Conservation (phyloP, 2,329 filamentous ascomycete species). For the Hirsutella minnesotensis region DNA sequence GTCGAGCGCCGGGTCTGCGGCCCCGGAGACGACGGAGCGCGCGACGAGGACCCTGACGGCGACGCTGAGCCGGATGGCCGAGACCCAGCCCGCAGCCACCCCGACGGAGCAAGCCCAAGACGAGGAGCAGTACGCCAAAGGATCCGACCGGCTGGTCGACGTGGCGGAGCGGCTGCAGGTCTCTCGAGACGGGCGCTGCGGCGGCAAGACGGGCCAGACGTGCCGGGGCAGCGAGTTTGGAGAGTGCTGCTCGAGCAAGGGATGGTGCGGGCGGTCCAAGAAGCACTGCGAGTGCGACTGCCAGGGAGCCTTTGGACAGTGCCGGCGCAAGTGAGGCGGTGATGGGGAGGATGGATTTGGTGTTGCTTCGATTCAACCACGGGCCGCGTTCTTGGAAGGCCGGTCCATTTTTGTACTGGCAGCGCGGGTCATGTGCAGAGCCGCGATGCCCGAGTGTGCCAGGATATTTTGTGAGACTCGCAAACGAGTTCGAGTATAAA, state of each 20-base stretch:
- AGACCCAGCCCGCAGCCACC: too few species aligned
- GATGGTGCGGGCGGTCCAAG: constrained; percentile 25
- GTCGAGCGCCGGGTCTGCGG: neutral
- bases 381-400: too few species aligned
- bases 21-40: neutral
- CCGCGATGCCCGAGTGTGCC: too few species aligned
- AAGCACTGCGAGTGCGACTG: constrained; percentile 25
- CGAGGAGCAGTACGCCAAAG: neutral
- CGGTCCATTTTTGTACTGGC: too few species aligned
- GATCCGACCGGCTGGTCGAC: neutral
- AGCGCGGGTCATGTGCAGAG: too few species aligned
- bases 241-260: constrained; percentile 28
- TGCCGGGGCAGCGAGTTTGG: constrained; percentile 29
- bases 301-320: constrained; percentile 22
- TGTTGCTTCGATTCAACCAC: neutral
- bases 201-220: constrained; percentile 24
- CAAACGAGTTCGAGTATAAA: too few species aligned
- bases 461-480: too few species aligned
- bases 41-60: too few species aligned
- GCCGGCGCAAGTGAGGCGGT: constrained; percentile 4
- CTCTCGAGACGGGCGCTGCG: constrained; percentile 25
- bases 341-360: neutral
- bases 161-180: neutral
- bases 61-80: too few species aligned
- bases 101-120: too few species aligned